Evolutionary conservation across 371 early-diverging fungal genomes (phyloP).

Genomic region (Phascolomyces articulosus): DNA sequence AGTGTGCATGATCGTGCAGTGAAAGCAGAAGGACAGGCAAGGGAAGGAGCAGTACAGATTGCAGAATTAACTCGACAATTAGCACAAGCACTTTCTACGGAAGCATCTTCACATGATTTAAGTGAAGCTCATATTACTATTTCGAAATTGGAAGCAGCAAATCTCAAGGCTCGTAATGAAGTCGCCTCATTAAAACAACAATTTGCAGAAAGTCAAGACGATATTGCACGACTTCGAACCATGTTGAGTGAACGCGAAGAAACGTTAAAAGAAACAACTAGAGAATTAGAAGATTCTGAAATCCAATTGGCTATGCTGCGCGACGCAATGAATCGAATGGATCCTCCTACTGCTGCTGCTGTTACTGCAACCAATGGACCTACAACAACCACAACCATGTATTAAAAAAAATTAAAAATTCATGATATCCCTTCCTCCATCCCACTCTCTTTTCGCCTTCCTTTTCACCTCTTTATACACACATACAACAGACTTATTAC

Average conservation of each 20-base stretch:
- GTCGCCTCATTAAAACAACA: conserved; percentile 52
- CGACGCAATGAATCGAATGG: conserved; percentile 63
- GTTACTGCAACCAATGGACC: background rate
- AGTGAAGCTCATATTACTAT: conserved; percentile 61
- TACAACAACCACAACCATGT: conserved; percentile 3
- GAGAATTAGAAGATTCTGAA: conserved; percentile 61
- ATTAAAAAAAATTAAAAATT: background rate
- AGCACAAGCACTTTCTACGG: conserved; percentile 22
- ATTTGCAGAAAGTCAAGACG: conserved; percentile 60
- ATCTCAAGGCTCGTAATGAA: conserved; percentile 62
- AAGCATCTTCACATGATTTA: conserved; percentile 24
- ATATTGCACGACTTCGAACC: conserved; percentile 46
- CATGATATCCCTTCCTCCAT: background rate
- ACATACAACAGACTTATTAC: background rate
- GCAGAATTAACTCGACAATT: conserved; percentile 32
- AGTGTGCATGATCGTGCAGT: conserved; percentile 43
- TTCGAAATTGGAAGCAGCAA: conserved; percentile 60
- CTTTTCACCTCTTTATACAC: background rate
- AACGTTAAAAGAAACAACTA: conserved; percentile 45
- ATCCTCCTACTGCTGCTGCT: conserved; percentile 2
- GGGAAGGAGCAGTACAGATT: conserved; percentile 37
- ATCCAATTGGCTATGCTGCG: conserved; percentile 65
- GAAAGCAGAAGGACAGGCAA: conserved; percentile 46
- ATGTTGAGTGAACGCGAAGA: conserved; percentile 54
- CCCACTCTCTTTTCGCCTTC: background rate